Base-by-base conservation (phyloP, 2,329 filamentous ascomycete genomes). In the Cercospora sp. region DNA sequence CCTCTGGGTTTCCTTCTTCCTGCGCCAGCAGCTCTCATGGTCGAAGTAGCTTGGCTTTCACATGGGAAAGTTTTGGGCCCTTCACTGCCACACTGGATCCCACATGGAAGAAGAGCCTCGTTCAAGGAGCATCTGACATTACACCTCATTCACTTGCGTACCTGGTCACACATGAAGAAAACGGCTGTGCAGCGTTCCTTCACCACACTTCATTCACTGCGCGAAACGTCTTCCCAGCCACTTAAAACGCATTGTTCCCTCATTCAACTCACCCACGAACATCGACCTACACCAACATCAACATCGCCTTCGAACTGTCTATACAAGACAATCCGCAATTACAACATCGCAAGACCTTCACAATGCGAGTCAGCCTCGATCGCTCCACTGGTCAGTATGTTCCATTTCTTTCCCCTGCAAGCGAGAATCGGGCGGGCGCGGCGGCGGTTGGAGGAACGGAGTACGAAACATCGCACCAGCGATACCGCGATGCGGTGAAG, bases 251-350 rank as follows among this genome's bases (percentile, higher is more conserved):
- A n/a, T 13, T 30, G 49, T 3, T 28, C 7, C 13, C 13, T n/a
- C 21, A 12, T 8, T 16, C 21, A 61, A n/a, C 37, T 12, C 59
- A 28, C 21, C 5, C 32, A 61, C 13, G 12, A 61, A 26, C 59
- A 45, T 18, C 34, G 9, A 43, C 59, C 40, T 43, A 43, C 9
- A 55, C 6, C 24, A 49, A n/a, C 59, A n/a, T n/a, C 24, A 49
- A n/a, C 59, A 71, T 69, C 49, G 24, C 61, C 26, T 30, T 18
- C 26, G n/a, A 28, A 32, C 45, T 26, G 61, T 49, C 32, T 63
- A 24, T n/a, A 51, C 51, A n/a, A 53, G n/a, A 34, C 61, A 28
- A 55, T 16, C 49, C 21, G 26, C 18, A 21, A 61, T n/a, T 37
- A 28, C 40, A n/a, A 45, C 32, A 61, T 45, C 49, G 21, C 49